These are phyloP conservation scores for Penicillium macrosclerotiorum DNA, from an alignment of 495 filamentous ascomycete genomes.

Conservation along the genomic window DNA sequence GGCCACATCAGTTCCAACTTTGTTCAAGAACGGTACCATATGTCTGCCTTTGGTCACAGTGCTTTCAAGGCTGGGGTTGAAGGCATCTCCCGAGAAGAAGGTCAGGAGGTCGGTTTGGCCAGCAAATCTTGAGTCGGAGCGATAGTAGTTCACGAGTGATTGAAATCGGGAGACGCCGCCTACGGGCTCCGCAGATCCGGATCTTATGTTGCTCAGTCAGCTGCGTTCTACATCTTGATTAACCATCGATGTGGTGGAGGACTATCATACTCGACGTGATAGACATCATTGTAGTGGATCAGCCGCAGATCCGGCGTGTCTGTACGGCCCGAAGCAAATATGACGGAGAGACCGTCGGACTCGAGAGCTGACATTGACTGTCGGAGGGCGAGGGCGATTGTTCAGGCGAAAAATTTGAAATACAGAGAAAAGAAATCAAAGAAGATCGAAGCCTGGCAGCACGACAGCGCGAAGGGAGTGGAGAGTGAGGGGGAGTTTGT, in stretches of 20 bases:
- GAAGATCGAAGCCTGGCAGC: no score
- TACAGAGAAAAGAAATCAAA: neutral
- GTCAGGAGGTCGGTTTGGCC: slow-evolving; percentile 66
- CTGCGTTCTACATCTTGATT: neutral
- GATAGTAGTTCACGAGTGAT: slow-evolving; percentile 72
- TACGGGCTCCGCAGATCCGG: slow-evolving; percentile 72
- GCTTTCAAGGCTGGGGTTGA: slow-evolving; percentile 85
- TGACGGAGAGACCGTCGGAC: slow-evolving; percentile 43
- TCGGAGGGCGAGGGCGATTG: neutral
- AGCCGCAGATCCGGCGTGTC: slow-evolving; percentile 70
- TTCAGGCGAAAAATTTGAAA: neutral
- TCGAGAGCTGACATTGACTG: slow-evolving; percentile 31
- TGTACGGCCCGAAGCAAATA: slow-evolving; percentile 50
- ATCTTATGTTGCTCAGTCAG: slow-evolving; percentile 20
- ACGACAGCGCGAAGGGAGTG: neutral
- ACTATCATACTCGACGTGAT: slow-evolving; percentile 75
- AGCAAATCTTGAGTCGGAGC: slow-evolving; percentile 52
- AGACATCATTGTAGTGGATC: slow-evolving; percentile 90
- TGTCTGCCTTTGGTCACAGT: slow-evolving; percentile 84
- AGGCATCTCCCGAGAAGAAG: slow-evolving; percentile 88
- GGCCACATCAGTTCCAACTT: slow-evolving; percentile 69
- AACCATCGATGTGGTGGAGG: neutral
- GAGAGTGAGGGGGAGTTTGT: slow-evolving; percentile 3
- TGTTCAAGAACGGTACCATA: slow-evolving; percentile 86
- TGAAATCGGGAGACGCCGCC: slow-evolving; percentile 80